Base-by-base conservation (phyloP, 2,329 filamentous ascomycete species). In the Bertia moriformis region DNA sequence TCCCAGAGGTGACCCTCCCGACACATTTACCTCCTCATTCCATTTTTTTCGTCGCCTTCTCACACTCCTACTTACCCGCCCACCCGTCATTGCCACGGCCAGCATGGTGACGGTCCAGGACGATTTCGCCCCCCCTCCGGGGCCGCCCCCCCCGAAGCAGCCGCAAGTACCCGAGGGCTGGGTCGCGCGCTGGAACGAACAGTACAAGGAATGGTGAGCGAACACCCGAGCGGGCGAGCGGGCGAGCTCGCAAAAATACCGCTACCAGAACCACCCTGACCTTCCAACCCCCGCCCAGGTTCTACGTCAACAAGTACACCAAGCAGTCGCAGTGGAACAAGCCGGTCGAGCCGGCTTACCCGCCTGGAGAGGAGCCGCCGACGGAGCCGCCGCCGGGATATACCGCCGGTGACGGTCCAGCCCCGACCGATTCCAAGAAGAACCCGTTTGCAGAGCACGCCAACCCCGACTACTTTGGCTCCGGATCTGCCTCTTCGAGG, bases 261-360 rank as follows among this genome's bases (percentile, higher is more conserved):
- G 10, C 24, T 29, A 29, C 24, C 10, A n/a, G 10, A n/a, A 24
- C 40, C 30, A n/a, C 38, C 37, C 18, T 19, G 29, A 37, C n/a
- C n/a, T n/a, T n/a, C n/a, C n/a, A 33, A 20, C 22, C 18, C 15
- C 32, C 7, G 18, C 18, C n/a, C 40, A 66, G 63, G 62, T 79
- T 75, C 60, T 79, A 67, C 55, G 66, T 78, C 35, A 73, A 79
- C 55, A 62, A 71, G 42, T 58, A 66, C 47, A 78, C 73, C 20
- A 74, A 73, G 44, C 56, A 67, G 48, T 78, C 74, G n/a, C 67
- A 73, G 60, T 79, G 73, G 73, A 67, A 77, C 22, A 64, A 60
- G 39, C 73, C 73, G 3, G 66, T 63, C 19, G 54, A 7, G 51
- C 62, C 3, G 52, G 58, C 42, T 48, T 50, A 36, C n/a, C n/a